These are phyloP conservation scores for Botrytis fabae DNA, from an alignment of 2,329 filamentous ascomycete genomes.

Conservation along the genomic window DNA sequence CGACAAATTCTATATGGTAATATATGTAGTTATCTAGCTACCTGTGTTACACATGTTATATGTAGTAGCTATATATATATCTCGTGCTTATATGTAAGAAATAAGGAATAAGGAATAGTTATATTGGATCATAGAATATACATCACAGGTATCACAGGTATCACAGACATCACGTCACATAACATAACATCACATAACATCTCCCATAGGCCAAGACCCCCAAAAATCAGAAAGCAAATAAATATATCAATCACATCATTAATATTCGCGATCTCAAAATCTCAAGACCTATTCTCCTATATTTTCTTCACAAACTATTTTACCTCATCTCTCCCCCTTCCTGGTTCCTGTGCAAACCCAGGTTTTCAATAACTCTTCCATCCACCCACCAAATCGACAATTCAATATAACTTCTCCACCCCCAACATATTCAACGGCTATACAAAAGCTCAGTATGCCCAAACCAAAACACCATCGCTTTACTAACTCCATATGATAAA, in stretches of 20 bases:
- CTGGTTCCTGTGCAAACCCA: not conserved
- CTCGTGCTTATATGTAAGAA: not conserved
- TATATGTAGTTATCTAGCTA: too few relatives aligned
- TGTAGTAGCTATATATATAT: too few relatives aligned
- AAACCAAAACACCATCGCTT: not conserved
- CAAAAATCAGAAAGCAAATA: fast-evolving
- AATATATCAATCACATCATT: not conserved
- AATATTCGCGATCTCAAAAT: not conserved
- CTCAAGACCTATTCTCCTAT: not conserved
- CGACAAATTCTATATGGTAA: too few relatives aligned
- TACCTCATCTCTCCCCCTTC: not conserved
- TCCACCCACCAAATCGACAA: not conserved
- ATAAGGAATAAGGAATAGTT: not conserved
- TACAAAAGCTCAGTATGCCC: not conserved
- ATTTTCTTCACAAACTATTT: not conserved
- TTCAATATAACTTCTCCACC: not conserved
- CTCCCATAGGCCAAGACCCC: too few relatives aligned
- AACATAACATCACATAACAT: not conserved
- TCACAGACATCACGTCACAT: not conserved
- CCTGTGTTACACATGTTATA: too few relatives aligned
- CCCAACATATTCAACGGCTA: not conserved
- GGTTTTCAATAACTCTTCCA: not conserved
- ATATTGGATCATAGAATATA: not conserved
- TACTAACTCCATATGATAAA: not conserved
- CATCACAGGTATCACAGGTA: not conserved